Evolutionary conservation across 768 basidiomycete genomes (phyloP).

Genomic region (Inosperma sp.): DNA sequence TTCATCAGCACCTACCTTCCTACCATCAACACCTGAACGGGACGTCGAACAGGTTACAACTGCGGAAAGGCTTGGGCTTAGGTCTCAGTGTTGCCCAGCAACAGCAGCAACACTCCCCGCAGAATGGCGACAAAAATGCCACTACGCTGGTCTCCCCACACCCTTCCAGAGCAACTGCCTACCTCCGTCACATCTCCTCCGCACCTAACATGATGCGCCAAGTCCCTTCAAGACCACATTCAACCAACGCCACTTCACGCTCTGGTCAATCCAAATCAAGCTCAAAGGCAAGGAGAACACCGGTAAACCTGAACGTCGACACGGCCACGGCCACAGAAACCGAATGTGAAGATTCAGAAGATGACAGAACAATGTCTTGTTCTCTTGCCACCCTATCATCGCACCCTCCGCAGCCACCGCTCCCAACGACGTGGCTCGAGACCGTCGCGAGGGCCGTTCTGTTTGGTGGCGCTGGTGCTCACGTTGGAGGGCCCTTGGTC

Average conservation of each 20-base stretch:
- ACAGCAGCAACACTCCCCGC: no score
- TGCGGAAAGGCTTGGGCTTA: no score
- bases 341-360: conserved; percentile 30
- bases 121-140: no score
- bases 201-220: conserved; percentile 32
- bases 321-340: conserved; percentile 21
- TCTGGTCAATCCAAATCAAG: conserved; percentile 11
- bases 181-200: conserved; percentile 74
- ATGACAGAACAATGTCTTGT: no score
- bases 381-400: no score
- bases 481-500: conserved; percentile 39
- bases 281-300: no score
- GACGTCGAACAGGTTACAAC: no score
- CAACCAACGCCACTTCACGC: conserved; percentile 15
- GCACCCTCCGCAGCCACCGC: conserved; percentile 48
- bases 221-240: conserved; percentile 31
- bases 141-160: conserved; percentile 31
- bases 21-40: no score
- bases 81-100: no score
- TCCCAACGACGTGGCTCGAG: conserved; percentile 69
- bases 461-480: conserved; percentile 45
- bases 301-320: conserved; percentile 33
- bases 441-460: conserved; percentile 62
- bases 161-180: conserved; percentile 56
- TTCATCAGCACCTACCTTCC: no score